phyloP scores from a whole-genome alignment of 1,284 basidiomycete species.

The Rhizoctonia solani region DNA sequence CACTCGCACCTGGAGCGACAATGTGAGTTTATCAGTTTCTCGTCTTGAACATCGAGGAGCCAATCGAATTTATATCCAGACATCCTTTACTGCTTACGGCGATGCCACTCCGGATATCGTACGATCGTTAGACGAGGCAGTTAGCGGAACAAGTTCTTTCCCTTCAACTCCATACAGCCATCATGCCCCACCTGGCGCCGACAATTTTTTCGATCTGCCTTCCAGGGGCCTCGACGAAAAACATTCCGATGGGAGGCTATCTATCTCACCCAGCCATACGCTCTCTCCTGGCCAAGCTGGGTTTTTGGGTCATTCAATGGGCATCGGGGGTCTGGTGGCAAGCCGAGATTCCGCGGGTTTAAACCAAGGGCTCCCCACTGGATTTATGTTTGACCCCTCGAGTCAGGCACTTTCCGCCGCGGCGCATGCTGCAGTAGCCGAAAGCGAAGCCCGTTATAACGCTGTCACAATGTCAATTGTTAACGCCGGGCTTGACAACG shows the following conservation, averaged over 20 bases:
- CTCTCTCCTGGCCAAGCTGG: conserved; percentile 5
- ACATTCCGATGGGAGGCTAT: not conserved
- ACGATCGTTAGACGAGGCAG: conserved; percentile 22
- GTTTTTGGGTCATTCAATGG: not conserved
- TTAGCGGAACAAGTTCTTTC: conserved; percentile 22
- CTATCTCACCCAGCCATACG: conserved; percentile 21
- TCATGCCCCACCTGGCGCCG: conserved; percentile 13
- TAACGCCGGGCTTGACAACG: conserved; percentile 34
- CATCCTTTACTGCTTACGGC: too few relatives aligned
- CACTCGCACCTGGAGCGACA: conserved; percentile 60
- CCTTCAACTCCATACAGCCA: conserved; percentile 28
- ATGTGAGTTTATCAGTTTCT: too few relatives aligned
- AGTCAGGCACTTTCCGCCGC: conserved; percentile 40
- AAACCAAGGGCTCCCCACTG: not conserved
- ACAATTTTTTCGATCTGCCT: conserved; percentile 20
- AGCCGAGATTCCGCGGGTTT: not conserved
- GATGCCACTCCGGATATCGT: conserved; percentile 28
- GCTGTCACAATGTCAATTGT: conserved; percentile 51
- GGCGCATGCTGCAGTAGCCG: conserved; percentile 8
- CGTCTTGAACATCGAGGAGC: too few relatives aligned
- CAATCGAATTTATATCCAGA: too few relatives aligned
- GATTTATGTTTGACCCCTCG: not conserved
- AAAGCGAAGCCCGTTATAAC: conserved; percentile 48
- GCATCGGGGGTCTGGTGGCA: not conserved
- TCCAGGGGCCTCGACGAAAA: not conserved